A percentile compares a stretch with the other conserved stretches of the same genome.
These are phyloP conservation scores for Mallotus repandus DNA, from an alignment of 441 rosid genomes.

Conservation along the genomic window DNA sequence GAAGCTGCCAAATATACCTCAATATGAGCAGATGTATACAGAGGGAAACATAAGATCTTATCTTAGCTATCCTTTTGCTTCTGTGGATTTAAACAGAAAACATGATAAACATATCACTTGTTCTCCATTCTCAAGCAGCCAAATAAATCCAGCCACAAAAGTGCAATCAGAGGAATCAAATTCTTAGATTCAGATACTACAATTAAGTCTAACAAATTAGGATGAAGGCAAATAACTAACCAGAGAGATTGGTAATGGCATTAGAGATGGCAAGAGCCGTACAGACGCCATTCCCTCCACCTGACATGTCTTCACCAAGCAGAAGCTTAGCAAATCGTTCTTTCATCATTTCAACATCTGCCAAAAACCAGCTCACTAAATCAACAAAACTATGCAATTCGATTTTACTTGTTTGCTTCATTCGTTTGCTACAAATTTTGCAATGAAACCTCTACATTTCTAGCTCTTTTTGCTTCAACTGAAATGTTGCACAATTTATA, in stretches of 20 bases:
- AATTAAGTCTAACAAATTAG: neutral
- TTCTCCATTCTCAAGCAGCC: neutral
- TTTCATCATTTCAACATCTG: slow-evolving; percentile 87
- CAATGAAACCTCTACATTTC: neutral
- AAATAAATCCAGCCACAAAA: neutral
- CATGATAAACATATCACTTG: neutral
- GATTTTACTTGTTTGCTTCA: neutral
- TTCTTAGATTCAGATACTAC: neutral
- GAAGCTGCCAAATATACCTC: slow-evolving; percentile 50
- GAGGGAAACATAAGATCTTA: slow-evolving; percentile 5
- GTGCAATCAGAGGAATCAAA: neutral
- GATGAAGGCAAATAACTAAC: slow-evolving; percentile 31
- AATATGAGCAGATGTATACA: neutral
- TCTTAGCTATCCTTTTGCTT: slow-evolving; percentile 1
- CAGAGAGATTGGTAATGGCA: slow-evolving; percentile 84
- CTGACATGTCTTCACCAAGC: slow-evolving; percentile 95
- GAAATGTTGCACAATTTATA: neutral
- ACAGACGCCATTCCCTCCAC: slow-evolving; percentile 88
- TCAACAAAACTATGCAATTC: neutral
- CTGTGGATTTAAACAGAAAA: neutral
- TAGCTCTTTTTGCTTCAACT: neutral
- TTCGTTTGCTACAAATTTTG: neutral
- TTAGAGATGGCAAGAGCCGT: slow-evolving; percentile 92
- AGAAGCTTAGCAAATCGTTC: slow-evolving; percentile 88
- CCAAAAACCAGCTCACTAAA: neutral